A percentile compares a stretch with the other conserved stretches of the same genome.
These are phyloP conservation scores for Chaetomium olivaceum DNA, from an alignment of 2,329 filamentous ascomycete species.

Conservation along the genomic window DNA sequence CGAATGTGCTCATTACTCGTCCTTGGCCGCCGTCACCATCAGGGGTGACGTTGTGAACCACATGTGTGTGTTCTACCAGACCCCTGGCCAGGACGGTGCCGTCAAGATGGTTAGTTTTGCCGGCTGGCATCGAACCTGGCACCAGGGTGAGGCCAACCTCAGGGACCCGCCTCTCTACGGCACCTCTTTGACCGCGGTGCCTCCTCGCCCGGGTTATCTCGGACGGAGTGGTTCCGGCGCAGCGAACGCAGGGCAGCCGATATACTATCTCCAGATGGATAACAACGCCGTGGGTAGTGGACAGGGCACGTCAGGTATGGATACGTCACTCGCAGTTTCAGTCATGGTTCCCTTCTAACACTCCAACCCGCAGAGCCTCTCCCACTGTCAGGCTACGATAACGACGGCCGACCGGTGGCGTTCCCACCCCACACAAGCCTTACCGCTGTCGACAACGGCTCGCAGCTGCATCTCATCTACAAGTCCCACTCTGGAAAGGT, in stretches of 20 bases:
- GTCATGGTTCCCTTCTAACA: not conserved
- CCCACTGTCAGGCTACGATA: not conserved
- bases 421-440: not conserved
- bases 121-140: not conserved
- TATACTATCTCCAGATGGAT: not conserved
- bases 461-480: not conserved
- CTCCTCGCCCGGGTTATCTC: not conserved
- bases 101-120: not conserved
- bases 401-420: not conserved
- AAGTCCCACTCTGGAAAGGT: not conserved
- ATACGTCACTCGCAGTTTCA: not conserved
- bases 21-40: slow-evolving; percentile 1
- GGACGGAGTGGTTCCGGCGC: not conserved
- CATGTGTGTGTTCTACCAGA: slow-evolving; percentile 1
- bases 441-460: not conserved
- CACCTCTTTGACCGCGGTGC: not conserved
- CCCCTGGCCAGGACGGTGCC: not conserved
- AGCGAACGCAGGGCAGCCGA: not conserved
- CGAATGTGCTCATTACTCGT: not conserved
- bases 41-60: not conserved
- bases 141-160: not conserved
- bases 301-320: not conserved
- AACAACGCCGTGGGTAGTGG: not conserved
- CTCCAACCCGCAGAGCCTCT: not conserved
- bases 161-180: not conserved